Percentiles rank a stretch among this genome's conserved stretches.
Evolutionary conservation across 164 flowering plant genomes (phyloP).

Genomic region (Stephania japonica): DNA sequence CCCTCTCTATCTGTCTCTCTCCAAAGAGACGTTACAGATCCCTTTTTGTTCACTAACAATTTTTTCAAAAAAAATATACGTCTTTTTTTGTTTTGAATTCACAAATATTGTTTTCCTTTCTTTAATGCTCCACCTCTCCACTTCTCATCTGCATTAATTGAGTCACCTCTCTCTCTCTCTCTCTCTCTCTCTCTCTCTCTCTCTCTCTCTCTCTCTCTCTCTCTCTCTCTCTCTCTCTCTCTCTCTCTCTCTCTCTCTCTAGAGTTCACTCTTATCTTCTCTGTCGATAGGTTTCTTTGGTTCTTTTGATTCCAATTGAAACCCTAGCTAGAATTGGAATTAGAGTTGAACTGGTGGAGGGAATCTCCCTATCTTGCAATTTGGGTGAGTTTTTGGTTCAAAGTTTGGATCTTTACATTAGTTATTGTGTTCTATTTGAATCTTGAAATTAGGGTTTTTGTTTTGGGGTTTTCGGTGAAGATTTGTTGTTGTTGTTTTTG

Average conservation of each 20-base stretch:
- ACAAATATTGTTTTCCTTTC: background rate
- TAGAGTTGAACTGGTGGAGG: background rate
- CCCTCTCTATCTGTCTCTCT: background rate
- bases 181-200: background rate
- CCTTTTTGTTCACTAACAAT: background rate
- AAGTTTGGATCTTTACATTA: background rate
- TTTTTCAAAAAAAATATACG: too few species aligned
- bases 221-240: background rate
- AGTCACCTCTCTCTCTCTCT: conserved; percentile 23
- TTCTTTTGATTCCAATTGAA: background rate
- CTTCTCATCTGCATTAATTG: conserved; percentile 32
- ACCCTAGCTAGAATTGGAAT: background rate
- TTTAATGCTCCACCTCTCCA: background rate
- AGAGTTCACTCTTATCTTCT: background rate
- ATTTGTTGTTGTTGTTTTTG: background rate
- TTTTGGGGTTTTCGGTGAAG: background rate
- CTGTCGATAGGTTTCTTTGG: background rate
- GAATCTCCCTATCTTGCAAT: background rate
- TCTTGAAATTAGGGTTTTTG: conserved; percentile 1
- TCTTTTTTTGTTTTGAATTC: background rate
- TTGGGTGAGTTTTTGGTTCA: background rate
- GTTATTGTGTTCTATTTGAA: background rate
- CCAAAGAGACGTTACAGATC: background rate
- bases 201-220: conserved; percentile 2
- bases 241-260: background rate